Evolutionary conservation across 2,329 filamentous ascomycete species (phyloP).

Genomic region (Curvularia verruculosa): DNA sequence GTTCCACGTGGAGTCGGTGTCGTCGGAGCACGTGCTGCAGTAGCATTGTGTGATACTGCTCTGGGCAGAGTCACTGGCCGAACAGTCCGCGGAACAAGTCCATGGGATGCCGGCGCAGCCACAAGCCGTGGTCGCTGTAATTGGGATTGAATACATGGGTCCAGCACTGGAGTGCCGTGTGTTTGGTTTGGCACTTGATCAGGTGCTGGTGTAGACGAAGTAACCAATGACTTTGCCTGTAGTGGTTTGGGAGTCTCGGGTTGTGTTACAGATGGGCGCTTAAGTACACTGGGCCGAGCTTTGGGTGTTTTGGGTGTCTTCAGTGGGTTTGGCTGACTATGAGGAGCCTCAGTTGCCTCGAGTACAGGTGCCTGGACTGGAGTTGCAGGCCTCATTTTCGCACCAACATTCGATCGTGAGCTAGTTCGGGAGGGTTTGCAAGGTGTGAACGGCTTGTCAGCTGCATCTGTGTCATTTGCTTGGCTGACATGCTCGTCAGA

Average conservation of each 20-base stretch:
- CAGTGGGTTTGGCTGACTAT: constrained; percentile 17
- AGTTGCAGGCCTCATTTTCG: constrained; percentile 34
- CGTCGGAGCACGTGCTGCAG: constrained; percentile 17
- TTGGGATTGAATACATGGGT: neutral
- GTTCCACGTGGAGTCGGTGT: constrained; percentile 17
- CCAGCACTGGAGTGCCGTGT: constrained; percentile 17
- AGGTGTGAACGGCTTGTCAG: constrained; percentile 8
- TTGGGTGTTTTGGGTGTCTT: constrained; percentile 25
- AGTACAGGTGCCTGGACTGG: constrained; percentile 8
- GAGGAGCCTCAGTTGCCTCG: constrained; percentile 1
- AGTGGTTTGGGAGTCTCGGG: constrained; percentile 11
- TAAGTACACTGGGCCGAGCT: constrained; percentile 13
- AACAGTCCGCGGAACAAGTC: constrained; percentile 38
- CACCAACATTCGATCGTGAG: constrained; percentile 38
- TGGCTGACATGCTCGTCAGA: neutral
- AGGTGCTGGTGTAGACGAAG: constrained; percentile 2
- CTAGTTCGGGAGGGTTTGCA: constrained; percentile 16
- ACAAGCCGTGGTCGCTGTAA: constrained; percentile 10
- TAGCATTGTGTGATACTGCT: constrained; percentile 18
- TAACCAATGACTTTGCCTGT: constrained; percentile 1
- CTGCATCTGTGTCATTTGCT: neutral
- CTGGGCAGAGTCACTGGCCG: constrained; percentile 28
- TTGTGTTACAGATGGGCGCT: constrained; percentile 19
- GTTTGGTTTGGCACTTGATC: constrained; percentile 12
- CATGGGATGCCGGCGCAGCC: constrained; percentile 12